These are phyloP conservation scores for Tubosaeta sp. DNA, from an alignment of 768 basidiomycete genomes.

Conservation along the genomic window DNA sequence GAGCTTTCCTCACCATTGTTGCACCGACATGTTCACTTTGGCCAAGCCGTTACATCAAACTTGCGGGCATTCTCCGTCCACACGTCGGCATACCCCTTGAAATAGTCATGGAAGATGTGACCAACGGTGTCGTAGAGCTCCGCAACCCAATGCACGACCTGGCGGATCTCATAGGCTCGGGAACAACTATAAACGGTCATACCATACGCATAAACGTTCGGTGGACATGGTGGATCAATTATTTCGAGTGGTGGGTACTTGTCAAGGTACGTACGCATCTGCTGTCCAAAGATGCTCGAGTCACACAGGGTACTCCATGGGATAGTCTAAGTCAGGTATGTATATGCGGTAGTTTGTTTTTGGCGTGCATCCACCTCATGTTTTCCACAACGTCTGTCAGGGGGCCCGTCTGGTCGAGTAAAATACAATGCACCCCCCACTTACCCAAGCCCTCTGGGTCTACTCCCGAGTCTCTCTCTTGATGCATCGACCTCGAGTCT, in stretches of 20 bases:
- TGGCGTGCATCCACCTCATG: neutral
- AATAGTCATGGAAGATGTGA: slow-evolving; percentile 34
- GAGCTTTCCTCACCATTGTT: slow-evolving; percentile 40
- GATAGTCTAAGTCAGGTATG: slow-evolving; percentile 21
- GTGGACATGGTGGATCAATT: slow-evolving; percentile 31
- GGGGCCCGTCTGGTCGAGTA: neutral
- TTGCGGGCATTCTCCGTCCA: slow-evolving; percentile 24
- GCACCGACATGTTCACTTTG: slow-evolving; percentile 43
- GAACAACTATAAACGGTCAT: slow-evolving; percentile 36
- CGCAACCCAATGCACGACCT: slow-evolving; percentile 38
- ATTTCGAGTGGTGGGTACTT: slow-evolving; percentile 33
- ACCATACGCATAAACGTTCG: slow-evolving; percentile 32
- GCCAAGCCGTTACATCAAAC: slow-evolving; percentile 35
- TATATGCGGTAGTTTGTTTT: slow-evolving; percentile 7
- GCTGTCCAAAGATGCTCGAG: neutral
- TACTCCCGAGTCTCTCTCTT: slow-evolving; percentile 6
- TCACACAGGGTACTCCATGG: neutral
- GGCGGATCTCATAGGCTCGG: slow-evolving; percentile 32
- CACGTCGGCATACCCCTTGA: slow-evolving; percentile 32
- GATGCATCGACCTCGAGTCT: slow-evolving; percentile 3
- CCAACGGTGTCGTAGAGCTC: slow-evolving; percentile 41
- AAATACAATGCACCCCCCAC: neutral
- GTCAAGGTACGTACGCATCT: slow-evolving; percentile 17
- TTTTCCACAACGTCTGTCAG: neutral
- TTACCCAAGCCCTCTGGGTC: slow-evolving; percentile 7